Evolutionary conservation across 352 stramenopile genomes (phyloP).

Genomic region (Globisporangium orthogonon): DNA sequence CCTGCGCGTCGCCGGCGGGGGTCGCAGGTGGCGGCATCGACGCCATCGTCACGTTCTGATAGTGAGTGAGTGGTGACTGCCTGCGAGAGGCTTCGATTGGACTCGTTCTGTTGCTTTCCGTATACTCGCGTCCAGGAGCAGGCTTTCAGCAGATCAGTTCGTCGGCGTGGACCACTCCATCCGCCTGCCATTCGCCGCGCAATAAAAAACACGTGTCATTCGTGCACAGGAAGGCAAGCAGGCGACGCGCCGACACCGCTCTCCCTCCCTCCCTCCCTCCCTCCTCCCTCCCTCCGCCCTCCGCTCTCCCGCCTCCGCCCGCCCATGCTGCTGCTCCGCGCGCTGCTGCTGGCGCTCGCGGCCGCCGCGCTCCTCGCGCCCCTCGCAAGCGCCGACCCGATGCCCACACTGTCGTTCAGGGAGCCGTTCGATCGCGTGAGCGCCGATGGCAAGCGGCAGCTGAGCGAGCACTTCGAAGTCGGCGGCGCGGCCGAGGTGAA

Average conservation of each 20-base stretch:
- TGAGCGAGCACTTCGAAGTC: constrained; percentile 45
- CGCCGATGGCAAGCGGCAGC: constrained; percentile 41
- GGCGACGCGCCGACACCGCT: no score
- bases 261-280: no score
- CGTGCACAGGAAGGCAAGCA: no score
- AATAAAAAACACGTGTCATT: no score
- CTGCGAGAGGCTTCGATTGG: not conserved
- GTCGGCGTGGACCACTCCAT: no score
- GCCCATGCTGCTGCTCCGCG: constrained; percentile 4
- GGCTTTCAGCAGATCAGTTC: not conserved
- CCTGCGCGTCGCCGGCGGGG: not conserved
- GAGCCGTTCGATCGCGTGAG: constrained; percentile 61
- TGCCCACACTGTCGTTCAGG: constrained; percentile 36
- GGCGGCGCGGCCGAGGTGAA: constrained; percentile 68
- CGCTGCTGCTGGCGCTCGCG: constrained; percentile 18
- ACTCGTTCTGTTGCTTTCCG: not conserved
- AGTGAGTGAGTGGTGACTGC: not conserved
- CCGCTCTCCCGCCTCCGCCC: not conserved
- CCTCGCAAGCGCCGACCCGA: constrained; percentile 6
- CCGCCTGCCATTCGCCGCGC: no score
- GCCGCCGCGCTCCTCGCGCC: constrained; percentile 9
- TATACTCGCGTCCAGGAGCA: not conserved
- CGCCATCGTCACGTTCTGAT: not conserved
- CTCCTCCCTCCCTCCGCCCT: not conserved
- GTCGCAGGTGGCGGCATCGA: not conserved